Percentiles rank a stretch among this genome's conserved stretches.
phyloP scores from a whole-genome alignment of 169 alveolate genomes.

The Eimeria zaria region DNA sequence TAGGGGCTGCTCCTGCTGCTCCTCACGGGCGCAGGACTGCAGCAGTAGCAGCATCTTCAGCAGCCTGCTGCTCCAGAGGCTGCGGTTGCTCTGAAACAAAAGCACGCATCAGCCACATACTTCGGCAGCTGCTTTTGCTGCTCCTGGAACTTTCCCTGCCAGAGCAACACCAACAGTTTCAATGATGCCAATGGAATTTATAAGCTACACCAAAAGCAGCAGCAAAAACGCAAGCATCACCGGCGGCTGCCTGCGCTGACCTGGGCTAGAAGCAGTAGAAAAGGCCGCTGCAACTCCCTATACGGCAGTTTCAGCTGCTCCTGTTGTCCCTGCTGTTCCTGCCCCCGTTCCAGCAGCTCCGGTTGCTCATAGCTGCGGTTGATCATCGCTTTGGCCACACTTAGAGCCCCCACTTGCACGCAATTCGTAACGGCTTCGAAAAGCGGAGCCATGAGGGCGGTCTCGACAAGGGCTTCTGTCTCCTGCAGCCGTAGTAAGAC shows the following conservation, averaged over 20 bases:
- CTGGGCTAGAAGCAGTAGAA: conserved; percentile 41
- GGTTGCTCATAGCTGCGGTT: conserved; percentile 46
- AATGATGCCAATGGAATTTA: neutral
- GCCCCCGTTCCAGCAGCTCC: conserved; percentile 2
- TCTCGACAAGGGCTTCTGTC: conserved; percentile 28
- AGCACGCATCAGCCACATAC: neutral
- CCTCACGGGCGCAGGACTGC: conserved; percentile 63
- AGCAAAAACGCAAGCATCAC: neutral
- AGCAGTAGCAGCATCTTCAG: conserved; percentile 37
- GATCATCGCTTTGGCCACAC: conserved; percentile 46
- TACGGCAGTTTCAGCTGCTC: conserved; percentile 36
- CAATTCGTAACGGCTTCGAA: conserved; percentile 30
- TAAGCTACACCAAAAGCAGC: neutral
- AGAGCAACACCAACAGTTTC: neutral
- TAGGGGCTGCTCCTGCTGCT: conserved; percentile 46
- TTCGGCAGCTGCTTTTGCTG: neutral
- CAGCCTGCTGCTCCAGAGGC: conserved; percentile 70
- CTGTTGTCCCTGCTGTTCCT: conserved; percentile 17
- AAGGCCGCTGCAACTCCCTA: conserved; percentile 56
- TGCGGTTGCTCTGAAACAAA: conserved; percentile 39
- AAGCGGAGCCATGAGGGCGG: conserved; percentile 52
- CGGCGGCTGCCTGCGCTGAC: neutral
- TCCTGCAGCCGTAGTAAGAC: conserved; percentile 17
- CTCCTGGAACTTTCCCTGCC: neutral
- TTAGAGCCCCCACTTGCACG: conserved; percentile 61